phyloP scores from a whole-genome alignment of 176 grass and related monocot species.

The Tillandsia fasciculata region DNA sequence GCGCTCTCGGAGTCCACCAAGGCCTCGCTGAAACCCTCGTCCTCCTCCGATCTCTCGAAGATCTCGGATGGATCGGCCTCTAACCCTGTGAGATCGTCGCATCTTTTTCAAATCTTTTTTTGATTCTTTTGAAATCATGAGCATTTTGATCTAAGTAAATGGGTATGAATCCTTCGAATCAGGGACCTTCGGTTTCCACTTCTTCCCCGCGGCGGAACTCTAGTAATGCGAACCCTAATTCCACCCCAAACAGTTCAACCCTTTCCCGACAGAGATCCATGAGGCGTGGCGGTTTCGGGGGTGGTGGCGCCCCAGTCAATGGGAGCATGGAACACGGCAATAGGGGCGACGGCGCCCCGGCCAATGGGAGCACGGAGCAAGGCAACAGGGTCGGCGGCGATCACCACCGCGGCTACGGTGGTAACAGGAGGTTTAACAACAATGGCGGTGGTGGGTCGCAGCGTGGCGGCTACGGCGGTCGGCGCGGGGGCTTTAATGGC shows the following conservation, averaged over 20 bases:
- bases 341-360: conserved; percentile 1
- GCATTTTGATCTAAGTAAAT: conserved; percentile 9
- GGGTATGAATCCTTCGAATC: neutral
- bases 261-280: conserved; percentile 13
- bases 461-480: conserved; percentile 36
- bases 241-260: neutral
- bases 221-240: neutral
- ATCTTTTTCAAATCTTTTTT: conserved; percentile 13
- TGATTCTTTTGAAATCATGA: neutral
- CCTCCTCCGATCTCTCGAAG: conserved; percentile 21
- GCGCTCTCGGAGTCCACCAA: conserved; percentile 54
- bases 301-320: neutral
- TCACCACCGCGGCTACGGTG: conserved; percentile 33
- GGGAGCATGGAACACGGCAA: conserved; percentile 17
- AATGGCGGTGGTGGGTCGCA: conserved; percentile 36
- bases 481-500: conserved; percentile 15
- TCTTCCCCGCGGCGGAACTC: conserved; percentile 2
- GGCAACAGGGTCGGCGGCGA: conserved; percentile 20
- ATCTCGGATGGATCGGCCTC: conserved; percentile 15
- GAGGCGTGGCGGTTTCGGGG: conserved; percentile 9
- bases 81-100: conserved; percentile 36
- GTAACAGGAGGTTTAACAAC: conserved; percentile 59
- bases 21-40: conserved; percentile 24
- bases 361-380: conserved; percentile 15
- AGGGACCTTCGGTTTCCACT: conserved; percentile 1